Conservation (phyloP, 192 early-diverging fungal genomes). For the Gigaspora rosea region DNA sequence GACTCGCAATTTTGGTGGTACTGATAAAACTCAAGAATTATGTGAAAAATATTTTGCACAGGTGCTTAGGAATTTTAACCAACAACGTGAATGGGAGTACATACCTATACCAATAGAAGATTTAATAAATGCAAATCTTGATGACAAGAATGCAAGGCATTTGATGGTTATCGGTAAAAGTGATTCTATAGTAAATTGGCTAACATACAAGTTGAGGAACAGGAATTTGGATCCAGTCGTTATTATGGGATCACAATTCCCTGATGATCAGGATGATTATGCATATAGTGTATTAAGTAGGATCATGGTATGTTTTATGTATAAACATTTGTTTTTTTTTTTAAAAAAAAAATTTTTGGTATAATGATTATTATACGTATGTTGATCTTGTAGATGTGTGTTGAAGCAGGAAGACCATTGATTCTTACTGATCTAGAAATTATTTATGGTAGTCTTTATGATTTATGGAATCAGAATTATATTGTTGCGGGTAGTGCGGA, state of each 20-base stretch:
- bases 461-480: constrained; percentile 34
- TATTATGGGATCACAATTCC: constrained; percentile 29
- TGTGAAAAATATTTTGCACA: constrained; percentile 20
- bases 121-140: constrained; percentile 24
- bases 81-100: not conserved
- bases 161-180: constrained; percentile 35
- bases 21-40: constrained; percentile 5
- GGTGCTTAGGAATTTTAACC: not conserved
- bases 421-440: constrained; percentile 27
- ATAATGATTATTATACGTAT: not conserved
- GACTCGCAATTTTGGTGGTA: constrained; percentile 25
- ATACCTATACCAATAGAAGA: not conserved
- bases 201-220: constrained; percentile 13
- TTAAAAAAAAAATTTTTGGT: not conserved
- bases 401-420: constrained; percentile 27
- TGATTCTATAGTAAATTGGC: constrained; percentile 20
- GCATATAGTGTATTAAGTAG: constrained; percentile 20
- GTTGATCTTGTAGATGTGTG: constrained; percentile 19
- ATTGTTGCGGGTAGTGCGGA: constrained; percentile 8
- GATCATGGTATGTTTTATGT: constrained; percentile 13
- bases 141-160: constrained; percentile 26
- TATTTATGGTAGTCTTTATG: constrained; percentile 30
- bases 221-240: constrained; percentile 7
- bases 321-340: too few species aligned
- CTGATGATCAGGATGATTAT: constrained; percentile 29